These are phyloP conservation scores for Aspergillus pseudotamarii DNA, from an alignment of 2,329 filamentous ascomycete species.

Conservation along the genomic window DNA sequence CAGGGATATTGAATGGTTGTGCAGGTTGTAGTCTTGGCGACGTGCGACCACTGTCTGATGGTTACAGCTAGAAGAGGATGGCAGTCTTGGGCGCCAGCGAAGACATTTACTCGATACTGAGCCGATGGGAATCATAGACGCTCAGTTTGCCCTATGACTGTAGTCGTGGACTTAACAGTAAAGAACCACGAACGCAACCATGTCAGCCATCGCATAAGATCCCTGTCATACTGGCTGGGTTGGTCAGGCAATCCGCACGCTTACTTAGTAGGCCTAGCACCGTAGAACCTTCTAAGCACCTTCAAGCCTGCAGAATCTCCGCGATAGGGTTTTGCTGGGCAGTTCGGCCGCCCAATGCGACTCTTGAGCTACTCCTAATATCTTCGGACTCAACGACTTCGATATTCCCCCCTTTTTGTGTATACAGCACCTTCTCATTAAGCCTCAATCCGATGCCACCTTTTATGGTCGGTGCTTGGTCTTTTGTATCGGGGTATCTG, in stretches of 20 bases:
- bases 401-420: not conserved
- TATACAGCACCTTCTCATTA: not conserved
- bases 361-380: not conserved
- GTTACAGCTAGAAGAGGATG: too few species aligned
- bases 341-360: too few species aligned
- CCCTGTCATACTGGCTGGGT: not conserved
- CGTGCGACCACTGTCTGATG: too few species aligned
- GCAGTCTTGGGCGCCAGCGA: too few species aligned
- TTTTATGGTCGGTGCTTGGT: not conserved
- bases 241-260: not conserved
- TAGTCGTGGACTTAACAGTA: not conserved
- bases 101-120: too few species aligned
- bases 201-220: not conserved
- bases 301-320: not conserved
- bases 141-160: not conserved
- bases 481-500: not conserved
- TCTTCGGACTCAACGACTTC: not conserved
- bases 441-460: not conserved
- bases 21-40: too few species aligned
- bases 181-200: not conserved
- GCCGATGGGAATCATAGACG: not conserved
- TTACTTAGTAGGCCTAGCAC: not conserved
- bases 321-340: not conserved
- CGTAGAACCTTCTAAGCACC: not conserved
- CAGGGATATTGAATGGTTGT: too few species aligned